Conservation (phyloP, 1,139 yeast species). For the Eremothecium sinecaudum region DNA sequence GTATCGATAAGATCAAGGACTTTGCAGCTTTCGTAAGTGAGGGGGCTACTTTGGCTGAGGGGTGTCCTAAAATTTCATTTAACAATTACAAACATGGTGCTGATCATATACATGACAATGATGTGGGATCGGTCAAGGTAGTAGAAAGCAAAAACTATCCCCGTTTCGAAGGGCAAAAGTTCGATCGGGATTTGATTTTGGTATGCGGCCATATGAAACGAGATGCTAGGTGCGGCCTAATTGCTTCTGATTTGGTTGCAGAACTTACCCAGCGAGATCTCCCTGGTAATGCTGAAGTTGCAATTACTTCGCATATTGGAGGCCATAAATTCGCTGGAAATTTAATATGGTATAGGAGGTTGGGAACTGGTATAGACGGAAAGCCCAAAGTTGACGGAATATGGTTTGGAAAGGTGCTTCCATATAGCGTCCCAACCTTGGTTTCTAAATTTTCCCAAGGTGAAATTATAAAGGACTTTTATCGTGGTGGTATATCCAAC, state of each 20-base stretch:
- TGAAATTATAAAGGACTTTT: slow-evolving; percentile 14
- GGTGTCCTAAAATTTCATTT: no score
- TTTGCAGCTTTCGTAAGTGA: slow-evolving; percentile 17
- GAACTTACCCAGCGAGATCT: slow-evolving; percentile 2
- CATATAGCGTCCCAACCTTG: slow-evolving; percentile 12
- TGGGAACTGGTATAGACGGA: slow-evolving; percentile 3
- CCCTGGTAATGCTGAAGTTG: slow-evolving; percentile 9
- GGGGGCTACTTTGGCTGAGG: slow-evolving; percentile 8
- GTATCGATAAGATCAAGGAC: slow-evolving; percentile 8
- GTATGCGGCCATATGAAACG: slow-evolving; percentile 25
- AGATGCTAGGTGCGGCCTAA: slow-evolving; percentile 21
- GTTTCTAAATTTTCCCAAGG: slow-evolving; percentile 10
- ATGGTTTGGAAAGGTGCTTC: slow-evolving; percentile 23
- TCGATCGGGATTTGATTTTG: slow-evolving; percentile 13
- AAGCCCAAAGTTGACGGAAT: slow-evolving; percentile 14
- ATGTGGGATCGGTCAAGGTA: no score
- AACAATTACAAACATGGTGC: no score
- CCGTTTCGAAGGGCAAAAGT: slow-evolving; percentile 13
- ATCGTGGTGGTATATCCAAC: slow-evolving; percentile 19
- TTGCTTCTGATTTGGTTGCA: slow-evolving; percentile 14
- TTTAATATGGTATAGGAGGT: slow-evolving; percentile 15
- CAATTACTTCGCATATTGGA: slow-evolving; percentile 24
- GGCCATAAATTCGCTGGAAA: slow-evolving; percentile 28
- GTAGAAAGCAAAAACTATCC: no score
- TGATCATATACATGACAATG: no score